Conservation (phyloP, 441 rosid species). For the Jatropha multifida region DNA sequence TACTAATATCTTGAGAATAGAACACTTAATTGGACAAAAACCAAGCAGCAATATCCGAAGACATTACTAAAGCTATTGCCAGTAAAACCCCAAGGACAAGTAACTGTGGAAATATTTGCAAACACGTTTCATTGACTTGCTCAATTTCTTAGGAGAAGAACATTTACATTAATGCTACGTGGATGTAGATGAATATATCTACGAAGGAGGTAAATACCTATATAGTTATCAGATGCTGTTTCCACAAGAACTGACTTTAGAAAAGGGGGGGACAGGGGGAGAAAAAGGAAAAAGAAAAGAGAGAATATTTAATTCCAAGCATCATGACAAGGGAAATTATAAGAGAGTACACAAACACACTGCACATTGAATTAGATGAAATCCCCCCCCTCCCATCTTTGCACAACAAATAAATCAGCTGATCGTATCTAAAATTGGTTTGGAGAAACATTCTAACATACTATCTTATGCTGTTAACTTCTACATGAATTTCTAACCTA, state of each 20-base stretch:
- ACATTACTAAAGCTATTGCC: neutral
- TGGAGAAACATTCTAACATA: neutral
- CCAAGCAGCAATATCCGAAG: neutral
- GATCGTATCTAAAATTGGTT: neutral
- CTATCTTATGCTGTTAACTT: neutral
- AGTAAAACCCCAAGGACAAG: neutral
- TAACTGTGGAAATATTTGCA: neutral
- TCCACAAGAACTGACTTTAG: neutral
- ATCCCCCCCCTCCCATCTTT: neutral
- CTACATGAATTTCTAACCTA: neutral
- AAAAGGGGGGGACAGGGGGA: neutral
- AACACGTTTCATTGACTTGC: neutral
- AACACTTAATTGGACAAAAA: neutral
- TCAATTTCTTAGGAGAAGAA: constrained; percentile 1
- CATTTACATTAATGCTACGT: neutral
- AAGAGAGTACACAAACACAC: neutral
- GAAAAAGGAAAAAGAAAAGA: neutral
- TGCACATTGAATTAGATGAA: neutral
- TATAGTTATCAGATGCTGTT: neutral
- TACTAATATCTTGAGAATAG: neutral
- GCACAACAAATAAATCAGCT: neutral
- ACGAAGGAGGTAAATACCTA: neutral
- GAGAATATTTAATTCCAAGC: neutral
- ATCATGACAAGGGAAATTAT: constrained; percentile 1
- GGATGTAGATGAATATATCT: neutral